These are phyloP conservation scores for Paracoccidioides lutzii DNA, from an alignment of 2,329 filamentous ascomycete species.

Conservation along the genomic window DNA sequence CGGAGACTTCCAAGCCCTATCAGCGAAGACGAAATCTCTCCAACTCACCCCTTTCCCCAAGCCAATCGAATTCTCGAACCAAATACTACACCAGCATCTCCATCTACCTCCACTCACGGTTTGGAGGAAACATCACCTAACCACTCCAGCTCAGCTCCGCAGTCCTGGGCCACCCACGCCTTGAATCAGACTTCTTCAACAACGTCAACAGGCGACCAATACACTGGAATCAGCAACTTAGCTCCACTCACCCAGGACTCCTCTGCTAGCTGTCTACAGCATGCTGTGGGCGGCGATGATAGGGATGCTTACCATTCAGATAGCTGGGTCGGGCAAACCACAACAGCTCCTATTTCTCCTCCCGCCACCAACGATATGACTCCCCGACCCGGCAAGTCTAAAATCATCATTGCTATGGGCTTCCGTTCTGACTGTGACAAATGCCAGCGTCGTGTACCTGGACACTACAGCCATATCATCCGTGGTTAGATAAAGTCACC, in stretches of 20 bases:
- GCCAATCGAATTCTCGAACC: not conserved
- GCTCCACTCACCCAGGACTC: not conserved
- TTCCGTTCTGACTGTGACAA: conserved; percentile 68
- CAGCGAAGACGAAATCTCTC: conserved; percentile 23
- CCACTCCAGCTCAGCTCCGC: not conserved
- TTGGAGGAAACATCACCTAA: not conserved
- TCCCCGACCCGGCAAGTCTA: conserved; percentile 21
- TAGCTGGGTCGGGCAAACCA: too few species aligned
- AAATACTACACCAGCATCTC: not conserved
- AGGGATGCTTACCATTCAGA: too few species aligned
- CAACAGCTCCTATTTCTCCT: not conserved
- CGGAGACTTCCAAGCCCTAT: conserved; percentile 29
- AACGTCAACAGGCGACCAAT: too few species aligned
- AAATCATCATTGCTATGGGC: conserved; percentile 63
- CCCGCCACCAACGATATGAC: not conserved
- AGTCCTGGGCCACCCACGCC: not conserved
- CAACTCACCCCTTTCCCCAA: not conserved
- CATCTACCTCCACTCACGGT: not conserved
- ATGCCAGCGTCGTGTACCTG: conserved; percentile 59
- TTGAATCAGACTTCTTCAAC: not conserved
- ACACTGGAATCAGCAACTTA: not conserved
- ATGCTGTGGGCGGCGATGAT: too few species aligned
- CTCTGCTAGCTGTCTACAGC: too few species aligned
- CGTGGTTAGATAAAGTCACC: conserved; percentile 14
- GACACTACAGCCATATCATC: conserved; percentile 71